Percentiles rank a stretch among this genome's conserved stretches.
Conservation (phyloP, 345 rosid genomes). For the Noccaea bulbosa region DNA sequence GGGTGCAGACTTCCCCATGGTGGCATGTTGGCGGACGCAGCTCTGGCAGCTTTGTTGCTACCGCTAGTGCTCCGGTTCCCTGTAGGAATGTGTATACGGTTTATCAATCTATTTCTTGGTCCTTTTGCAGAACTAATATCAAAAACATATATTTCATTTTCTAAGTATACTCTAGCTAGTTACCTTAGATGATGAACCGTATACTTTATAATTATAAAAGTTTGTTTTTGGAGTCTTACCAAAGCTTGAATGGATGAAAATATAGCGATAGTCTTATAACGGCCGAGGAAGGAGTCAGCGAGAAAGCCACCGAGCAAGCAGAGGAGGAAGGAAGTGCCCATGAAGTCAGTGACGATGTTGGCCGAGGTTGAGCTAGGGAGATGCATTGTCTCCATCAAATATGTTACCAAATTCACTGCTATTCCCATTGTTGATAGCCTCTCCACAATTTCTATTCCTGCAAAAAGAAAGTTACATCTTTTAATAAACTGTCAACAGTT, state of each 20-base stretch:
- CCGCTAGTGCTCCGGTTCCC: conserved; percentile 77
- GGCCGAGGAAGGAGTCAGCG: conserved; percentile 72
- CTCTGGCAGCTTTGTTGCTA: conserved; percentile 60
- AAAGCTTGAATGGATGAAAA: conserved; percentile 63
- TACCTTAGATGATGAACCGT: too few species aligned
- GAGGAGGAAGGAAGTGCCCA: conserved; percentile 70
- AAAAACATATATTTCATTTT: neutral
- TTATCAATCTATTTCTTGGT: neutral
- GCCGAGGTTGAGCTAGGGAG: conserved; percentile 69
- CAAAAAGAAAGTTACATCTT: neutral
- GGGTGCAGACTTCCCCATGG: conserved; percentile 50
- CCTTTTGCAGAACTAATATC: neutral
- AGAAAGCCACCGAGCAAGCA: conserved; percentile 76
- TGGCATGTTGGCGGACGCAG: conserved; percentile 72
- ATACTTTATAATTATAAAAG: too few species aligned
- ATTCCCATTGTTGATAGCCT: conserved; percentile 77
- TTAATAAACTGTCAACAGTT: neutral
- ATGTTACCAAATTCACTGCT: conserved; percentile 78
- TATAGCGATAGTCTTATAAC: conserved; percentile 72
- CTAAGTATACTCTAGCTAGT: neutral
- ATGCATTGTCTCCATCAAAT: conserved; percentile 66
- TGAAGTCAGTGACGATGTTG: conserved; percentile 65
- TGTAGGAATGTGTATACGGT: conserved; percentile 27
- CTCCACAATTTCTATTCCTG: conserved; percentile 70
- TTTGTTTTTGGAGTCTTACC: conserved; percentile 40